These are phyloP conservation scores for Ceratocystis colombiana DNA, from an alignment of 2,329 filamentous ascomycete genomes.

Conservation along the genomic window DNA sequence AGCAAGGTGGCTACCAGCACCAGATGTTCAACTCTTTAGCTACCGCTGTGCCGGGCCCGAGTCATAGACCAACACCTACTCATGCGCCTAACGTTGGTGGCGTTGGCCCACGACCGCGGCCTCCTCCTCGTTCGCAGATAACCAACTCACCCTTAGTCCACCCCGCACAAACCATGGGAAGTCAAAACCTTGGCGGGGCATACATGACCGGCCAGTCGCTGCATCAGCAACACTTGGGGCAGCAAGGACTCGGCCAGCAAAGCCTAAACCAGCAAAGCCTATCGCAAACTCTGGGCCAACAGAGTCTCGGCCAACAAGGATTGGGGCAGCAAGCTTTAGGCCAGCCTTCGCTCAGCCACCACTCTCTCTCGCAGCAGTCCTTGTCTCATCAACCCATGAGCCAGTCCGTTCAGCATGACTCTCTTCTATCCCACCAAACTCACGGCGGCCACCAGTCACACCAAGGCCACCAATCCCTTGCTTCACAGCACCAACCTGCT, in stretches of 20 bases:
- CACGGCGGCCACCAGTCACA: slow-evolving; percentile 31
- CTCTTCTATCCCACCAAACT: slow-evolving; percentile 38
- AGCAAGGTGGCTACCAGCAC: slow-evolving; percentile 41
- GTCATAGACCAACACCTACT: slow-evolving; percentile 38
- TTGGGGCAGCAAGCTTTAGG: slow-evolving; percentile 23
- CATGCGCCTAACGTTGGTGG: slow-evolving; percentile 42
- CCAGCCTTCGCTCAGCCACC: slow-evolving; percentile 15
- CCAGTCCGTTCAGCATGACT: slow-evolving; percentile 37
- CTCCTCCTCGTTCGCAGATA: slow-evolving; percentile 35
- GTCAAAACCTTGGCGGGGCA: slow-evolving; percentile 27
- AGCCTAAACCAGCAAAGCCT: slow-evolving; percentile 30
- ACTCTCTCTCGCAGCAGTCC: slow-evolving; percentile 20
- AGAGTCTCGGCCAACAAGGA: slow-evolving; percentile 27
- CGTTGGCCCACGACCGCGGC: slow-evolving; percentile 37
- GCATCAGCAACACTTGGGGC: slow-evolving; percentile 28
- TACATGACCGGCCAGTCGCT: slow-evolving; percentile 31
- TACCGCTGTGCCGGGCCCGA: slow-evolving; percentile 40
- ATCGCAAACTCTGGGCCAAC: slow-evolving; percentile 27
- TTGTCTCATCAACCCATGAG: slow-evolving; percentile 26
- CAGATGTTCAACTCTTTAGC: slow-evolving; percentile 45
- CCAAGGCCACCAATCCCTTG: slow-evolving; percentile 30
- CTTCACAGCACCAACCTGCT: slow-evolving; percentile 29
- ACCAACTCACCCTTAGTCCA: slow-evolving; percentile 30
- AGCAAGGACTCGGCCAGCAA: slow-evolving; percentile 30
- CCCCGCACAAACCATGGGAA: slow-evolving; percentile 26